Evolutionary conservation across 805 yeast species (phyloP), one percentile per base, ranked within the genome.

Genomic region (Ogataea kodamae): DNA sequence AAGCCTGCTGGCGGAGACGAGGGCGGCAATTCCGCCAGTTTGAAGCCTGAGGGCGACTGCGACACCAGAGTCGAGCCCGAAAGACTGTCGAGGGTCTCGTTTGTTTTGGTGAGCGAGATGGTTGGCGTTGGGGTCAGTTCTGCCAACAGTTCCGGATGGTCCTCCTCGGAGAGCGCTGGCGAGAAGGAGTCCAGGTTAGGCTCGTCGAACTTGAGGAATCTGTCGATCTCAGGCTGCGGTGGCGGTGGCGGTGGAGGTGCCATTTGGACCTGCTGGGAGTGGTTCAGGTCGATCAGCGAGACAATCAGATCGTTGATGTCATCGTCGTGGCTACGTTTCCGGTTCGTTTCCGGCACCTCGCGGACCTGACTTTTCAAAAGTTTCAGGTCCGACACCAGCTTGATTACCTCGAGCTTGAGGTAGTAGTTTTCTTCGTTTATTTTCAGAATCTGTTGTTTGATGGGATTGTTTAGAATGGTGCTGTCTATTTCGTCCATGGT

Each of bases 381-480:
- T 40, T 68, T 68, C 47, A 69, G 52, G 41, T 66, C 70, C 8
- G 67, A 56, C 3, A 70, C 74, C 6, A 70, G 52, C 36, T 61
- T 64, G 9, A 70, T 64, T 5, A 70, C 64, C 42, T 70, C 70
- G 21, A 61, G 41, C 48, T 68, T 70, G 25, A 70, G 44, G 26
- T 55, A 54, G 40, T 64, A 62, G 43, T 70, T 70, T 39, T 70
- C 75, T 40, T 67, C 67, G 37, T 65, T 67, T 30, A 68, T 62
- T 29, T 61, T 60, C 28, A 60, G 38, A n/a, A 70, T 57, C 13
- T 67, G 65, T 18, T 52, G 57, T 31, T 66, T 69, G 10, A 65
- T 40, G 2, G 64, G 65, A 31, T 57, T 54, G 18, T 49, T 45
- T 11, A 45, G 34, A 9, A 57, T 48, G 9, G 50, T 45, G 20